Base-by-base conservation (phyloP, 441 rosid genomes). In the Populus hybrid region DNA sequence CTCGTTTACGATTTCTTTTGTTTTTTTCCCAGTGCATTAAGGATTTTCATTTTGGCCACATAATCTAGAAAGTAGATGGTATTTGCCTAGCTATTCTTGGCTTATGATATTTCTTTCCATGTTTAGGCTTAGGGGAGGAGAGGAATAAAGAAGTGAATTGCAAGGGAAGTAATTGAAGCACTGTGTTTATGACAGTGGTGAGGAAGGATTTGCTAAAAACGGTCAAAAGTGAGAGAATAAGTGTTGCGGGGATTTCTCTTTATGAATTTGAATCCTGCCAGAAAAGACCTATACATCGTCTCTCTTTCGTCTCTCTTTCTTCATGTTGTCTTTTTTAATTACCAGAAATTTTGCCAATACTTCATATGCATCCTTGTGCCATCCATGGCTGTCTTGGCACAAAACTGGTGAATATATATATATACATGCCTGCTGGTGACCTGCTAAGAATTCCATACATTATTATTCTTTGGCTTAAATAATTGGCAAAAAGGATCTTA, bases 141-240 rank as follows among this genome's bases (percentile, higher is more conserved):
- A 81, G 83, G 97, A 94, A 91, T 91, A 87, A 94, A 90, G 88
- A 82, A 90, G 89, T 94, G 89, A 90, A 92, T 84, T 91, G 97
- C 86, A 71, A 76, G 74, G 82, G 89, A 92, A 92, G 97, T 85
- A 90, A 92, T 76, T 77, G 81, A 82, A 82, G 88, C 78, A 84
- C 79, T 64, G 78, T 79, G 80, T 72, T 76, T 83, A 72, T 80
- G 77, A 80, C 85, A 78, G 82, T 74, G 78, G 83, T 68, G 68
- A 81, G 82, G 84, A 35, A 35, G 7, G 7, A 35, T 53, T 6
- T 50, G 77, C 91, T 74, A 85, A 69, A 84, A 77, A 24, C 81
- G 82, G 88, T 88, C 85, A 76, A 89, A 88, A 84, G 89, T 83
- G 76, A 71, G 85, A 75, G 90, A 83, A 84, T 83, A 87, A 84